Evolutionary conservation across 768 basidiomycete species (phyloP), one percentile per base, ranked within the genome.

Genomic region (Artomyces pyxidatus): DNA sequence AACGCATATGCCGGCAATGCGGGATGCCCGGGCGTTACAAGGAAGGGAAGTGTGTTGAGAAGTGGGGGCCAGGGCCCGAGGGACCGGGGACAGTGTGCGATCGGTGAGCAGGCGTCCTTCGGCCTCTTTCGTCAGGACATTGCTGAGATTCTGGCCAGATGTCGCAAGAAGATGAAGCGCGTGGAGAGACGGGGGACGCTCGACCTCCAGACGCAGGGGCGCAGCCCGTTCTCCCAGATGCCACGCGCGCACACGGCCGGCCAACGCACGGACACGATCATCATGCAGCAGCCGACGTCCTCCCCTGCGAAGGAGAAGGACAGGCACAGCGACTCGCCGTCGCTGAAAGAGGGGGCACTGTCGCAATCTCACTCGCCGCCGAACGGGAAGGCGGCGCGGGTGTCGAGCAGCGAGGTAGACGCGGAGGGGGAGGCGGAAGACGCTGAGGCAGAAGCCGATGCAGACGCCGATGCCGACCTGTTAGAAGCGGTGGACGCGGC

Each of bases 11-110:
- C 59, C 67, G 84, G 10, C 81, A 83, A 56, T 87, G 85, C 54
- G 83, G 82, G 0, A 62, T 80, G 46, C 69, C 77, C 1, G 85
- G 85, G 0, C 68, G 85, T 3, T 88, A 88, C 64, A 86, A 85
- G 66, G 85, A 88, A 9, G 83, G 80, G 2, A 85, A 85, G 58
- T 88, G 85, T 58, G 85, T 88, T 32, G 85, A 88, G 60, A 88
- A 88, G 62, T 88, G 85, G 85, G 85, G 85, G 2, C 85, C 85
- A 21, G 85, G 85, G 8, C 85, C 85, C 41, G 74, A 80, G 65
- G 85, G 85, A 0, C 85, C 85, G 45, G 85, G 85, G 19, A 88
- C 85, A 1, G 85, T 87, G 0, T 88, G 85, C 57, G 85, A 88
- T 69, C 70, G 85, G 71, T 45, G 44, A 4, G 44, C 28, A n/a